phyloP scores from a whole-genome alignment of 1,284 basidiomycete genomes.

The Cryptococcus neoformans region DNA sequence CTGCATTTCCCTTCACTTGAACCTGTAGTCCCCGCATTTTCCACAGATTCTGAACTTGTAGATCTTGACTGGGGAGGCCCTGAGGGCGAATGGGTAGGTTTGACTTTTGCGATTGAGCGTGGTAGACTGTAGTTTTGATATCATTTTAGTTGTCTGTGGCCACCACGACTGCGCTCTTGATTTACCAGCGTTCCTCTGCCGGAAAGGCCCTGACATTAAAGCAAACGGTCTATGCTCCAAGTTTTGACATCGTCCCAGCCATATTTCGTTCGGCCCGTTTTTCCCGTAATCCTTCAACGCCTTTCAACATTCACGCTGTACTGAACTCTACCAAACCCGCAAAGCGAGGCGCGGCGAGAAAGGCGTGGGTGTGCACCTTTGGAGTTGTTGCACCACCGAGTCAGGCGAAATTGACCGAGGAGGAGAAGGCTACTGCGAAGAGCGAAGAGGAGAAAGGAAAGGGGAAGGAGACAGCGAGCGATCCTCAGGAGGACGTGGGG shows the following conservation, averaged over 20 bases:
- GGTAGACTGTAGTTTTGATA: not conserved
- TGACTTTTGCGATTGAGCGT: no score
- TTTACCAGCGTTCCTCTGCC: constrained; percentile 31
- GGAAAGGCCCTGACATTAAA: constrained; percentile 26
- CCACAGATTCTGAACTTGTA: constrained; percentile 36
- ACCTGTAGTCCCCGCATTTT: constrained; percentile 54
- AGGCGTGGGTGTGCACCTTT: constrained; percentile 41
- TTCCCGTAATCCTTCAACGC: constrained; percentile 56
- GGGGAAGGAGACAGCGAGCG: constrained; percentile 13
- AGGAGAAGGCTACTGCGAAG: constrained; percentile 50
- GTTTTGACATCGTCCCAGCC: constrained; percentile 42
- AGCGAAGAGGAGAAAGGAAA: constrained; percentile 52
- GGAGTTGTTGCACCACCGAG: constrained; percentile 30
- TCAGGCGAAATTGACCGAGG: constrained; percentile 16
- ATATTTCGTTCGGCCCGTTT: constrained; percentile 73
- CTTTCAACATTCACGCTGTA: constrained; percentile 63
- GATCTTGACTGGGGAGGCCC: constrained; percentile 45
- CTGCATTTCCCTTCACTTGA: constrained; percentile 64
- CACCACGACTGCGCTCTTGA: constrained; percentile 26
- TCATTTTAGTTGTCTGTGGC: constrained; percentile 35
- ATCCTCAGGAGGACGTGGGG: constrained; percentile 20
- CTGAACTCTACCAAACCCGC: constrained; percentile 59
- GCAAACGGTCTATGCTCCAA: constrained; percentile 39
- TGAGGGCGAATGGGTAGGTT: constrained; percentile 35
- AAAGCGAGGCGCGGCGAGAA: constrained; percentile 33